Base-by-base conservation (phyloP, 139 green algal genomes). In the Volvox reticuliferus region DNA sequence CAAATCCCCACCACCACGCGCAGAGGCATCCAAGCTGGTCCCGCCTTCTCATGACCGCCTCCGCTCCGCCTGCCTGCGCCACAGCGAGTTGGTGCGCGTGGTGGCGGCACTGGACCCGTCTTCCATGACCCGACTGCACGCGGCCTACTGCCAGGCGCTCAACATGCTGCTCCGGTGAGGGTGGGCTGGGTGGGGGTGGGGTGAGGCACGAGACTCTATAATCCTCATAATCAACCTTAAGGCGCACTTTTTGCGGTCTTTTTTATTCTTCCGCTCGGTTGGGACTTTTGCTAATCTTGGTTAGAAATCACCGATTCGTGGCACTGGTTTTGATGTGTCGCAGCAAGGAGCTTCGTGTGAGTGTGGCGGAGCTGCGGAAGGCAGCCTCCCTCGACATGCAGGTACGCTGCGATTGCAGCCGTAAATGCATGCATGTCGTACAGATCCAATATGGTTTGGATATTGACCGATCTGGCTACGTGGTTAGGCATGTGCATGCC, bases 121-220 rank as follows among this genome's bases (percentile, higher is more conserved):
- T 18, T 73, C 80, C 19, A 26, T 94, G 85, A 26, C 84, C 12
- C 73, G 76, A 13, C 79, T 93, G 85, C 63, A 84, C 28, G 63
- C 37, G 12, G 35, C 86, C 24, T 89, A 90, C 75, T 33, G 0
- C 0, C 32, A 68, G 62, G 61, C 63, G 17, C 6, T 93, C 33
- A 89, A 89, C 82, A 67, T 73, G 36, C 62, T 94, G 62, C 79
- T 94, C 30, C 35, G 89, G 67, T 86, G 88, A 9, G 92, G 89
- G 69, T 73, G 79, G 79, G 50, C 1, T 44, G 12, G 44, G 3
- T 73, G 21, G 16, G 12, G 65, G 65, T 24, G 65, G 65, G 65
- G 21, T 73, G 65, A 28, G 65, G 65, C 6, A 30, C 24, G 44
- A 55, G 44, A 9, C 44, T 9, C 9, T 55, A 55, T 55, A 9